Evolutionary conservation across 306 rosid genomes (phyloP).

Genomic region (Sicyos baderoa): DNA sequence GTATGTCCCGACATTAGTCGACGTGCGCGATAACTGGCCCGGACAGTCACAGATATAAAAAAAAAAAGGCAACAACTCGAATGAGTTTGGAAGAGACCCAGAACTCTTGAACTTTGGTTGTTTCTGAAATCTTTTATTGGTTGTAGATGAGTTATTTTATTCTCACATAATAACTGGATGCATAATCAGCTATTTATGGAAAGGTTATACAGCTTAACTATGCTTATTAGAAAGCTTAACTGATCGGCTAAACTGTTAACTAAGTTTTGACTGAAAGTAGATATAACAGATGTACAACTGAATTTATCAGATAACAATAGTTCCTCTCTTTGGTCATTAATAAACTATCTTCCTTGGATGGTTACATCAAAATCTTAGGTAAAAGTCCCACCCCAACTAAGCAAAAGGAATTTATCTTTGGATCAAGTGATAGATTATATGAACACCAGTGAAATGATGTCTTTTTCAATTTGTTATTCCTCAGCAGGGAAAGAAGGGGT

Average conservation of each 20-base stretch:
- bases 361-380: not conserved
- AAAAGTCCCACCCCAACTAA: not conserved
- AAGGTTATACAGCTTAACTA: not conserved
- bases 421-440: not conserved
- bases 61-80: conserved; percentile 6
- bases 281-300: not conserved
- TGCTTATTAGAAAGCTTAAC: not conserved
- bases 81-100: not conserved
- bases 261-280: not conserved
- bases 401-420: not conserved
- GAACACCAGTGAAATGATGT: not conserved
- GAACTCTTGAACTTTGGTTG: not conserved
- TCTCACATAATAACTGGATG: not conserved
- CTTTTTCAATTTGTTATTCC: conserved; percentile 1
- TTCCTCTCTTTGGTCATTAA: not conserved
- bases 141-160: not conserved
- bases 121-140: not conserved
- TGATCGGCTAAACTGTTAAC: not conserved
- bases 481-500: not conserved
- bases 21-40: too few relatives aligned
- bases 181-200: not conserved
- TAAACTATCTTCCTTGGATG: not conserved
- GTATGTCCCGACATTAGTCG: too few relatives aligned
- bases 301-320: not conserved
- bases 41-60: too few relatives aligned